Evolutionary conservation across 2,329 filamentous ascomycete species (phyloP), one percentile per base, ranked within the genome.

Genomic region (Monosporascus sp.): DNA sequence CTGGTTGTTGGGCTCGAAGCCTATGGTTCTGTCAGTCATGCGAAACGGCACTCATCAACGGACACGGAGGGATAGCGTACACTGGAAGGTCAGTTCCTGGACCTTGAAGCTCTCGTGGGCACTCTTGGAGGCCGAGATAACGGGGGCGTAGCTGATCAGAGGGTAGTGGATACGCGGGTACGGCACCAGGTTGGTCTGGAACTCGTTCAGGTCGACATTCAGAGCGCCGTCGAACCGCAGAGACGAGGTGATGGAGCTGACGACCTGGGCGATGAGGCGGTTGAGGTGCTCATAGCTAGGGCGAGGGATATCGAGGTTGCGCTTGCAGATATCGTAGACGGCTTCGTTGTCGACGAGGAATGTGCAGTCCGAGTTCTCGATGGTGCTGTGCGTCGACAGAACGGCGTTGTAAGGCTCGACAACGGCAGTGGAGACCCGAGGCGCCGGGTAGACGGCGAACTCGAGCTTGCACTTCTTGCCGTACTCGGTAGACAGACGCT

Each of bases 91-190:
- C 58, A 88, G 74, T 60, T 94, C 90, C 57, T 84, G 81, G 51
- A 91, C 86, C 79, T 90, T 90, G 83, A 92, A 92, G 77, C 87
- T 90, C 78, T 94, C 89, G 68, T 94, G 89, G 47, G 85, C 82
- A 72, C 87, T 90, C 81, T 89, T 89, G 76, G 81, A 78, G 54
- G 84, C 83, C 22, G 84, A 88, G 59, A 88, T 78, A 62, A 89
- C 85, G 34, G 85, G 85, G 11, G 85, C 84, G 67, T 88, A 88
- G 74, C 82, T 85, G 74, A 88, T 86, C 47, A 88, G 73, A 50
- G 85, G 85, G 72, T 87, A 89, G 76, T 88, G 85, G 60, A 89
- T 88, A 70, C 85, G 84, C 37, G 85, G 85, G 71, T 86, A 88
- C 25, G 85, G 85, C 50, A 88, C 85, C 72, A 89, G 68, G 76